phyloP scores from a whole-genome alignment of 768 basidiomycete species.

The Sporobolomyces roseus region DNA sequence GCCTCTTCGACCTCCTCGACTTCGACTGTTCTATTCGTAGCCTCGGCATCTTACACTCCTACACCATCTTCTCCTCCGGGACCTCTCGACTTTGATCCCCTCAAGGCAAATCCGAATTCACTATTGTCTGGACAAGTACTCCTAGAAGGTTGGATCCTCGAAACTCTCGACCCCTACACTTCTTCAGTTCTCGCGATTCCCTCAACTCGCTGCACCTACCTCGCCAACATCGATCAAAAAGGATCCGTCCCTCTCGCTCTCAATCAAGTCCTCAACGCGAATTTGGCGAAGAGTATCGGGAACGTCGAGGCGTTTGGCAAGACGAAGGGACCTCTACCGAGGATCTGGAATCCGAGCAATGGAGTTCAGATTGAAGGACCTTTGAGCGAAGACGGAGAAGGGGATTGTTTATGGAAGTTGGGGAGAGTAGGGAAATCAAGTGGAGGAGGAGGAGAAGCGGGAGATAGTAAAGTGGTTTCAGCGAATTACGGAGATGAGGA shows the following conservation, averaged over 20 bases:
- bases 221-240: constrained; percentile 79
- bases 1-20: constrained; percentile 44
- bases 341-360: constrained; percentile 64
- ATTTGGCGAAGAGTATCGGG: constrained; percentile 67
- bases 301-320: constrained; percentile 72
- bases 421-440: too few relatives aligned
- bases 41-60: constrained; percentile 39
- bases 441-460: background rate
- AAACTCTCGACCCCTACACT: constrained; percentile 93
- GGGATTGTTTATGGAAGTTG: constrained; percentile 44
- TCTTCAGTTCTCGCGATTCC: constrained; percentile 91
- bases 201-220: constrained; percentile 77
- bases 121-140: constrained; percentile 55
- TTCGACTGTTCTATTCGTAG: background rate
- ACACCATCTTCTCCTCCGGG: background rate
- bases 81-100: background rate
- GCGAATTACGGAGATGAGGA: constrained; percentile 21
- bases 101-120: background rate
- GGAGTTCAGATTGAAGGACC: constrained; percentile 50
- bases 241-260: constrained; percentile 79
- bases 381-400: constrained; percentile 40
- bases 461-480: constrained; percentile 1
- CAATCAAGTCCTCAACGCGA: constrained; percentile 68
- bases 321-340: constrained; percentile 61
- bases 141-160: constrained; percentile 90